phyloP scores from a whole-genome alignment of 441 rosid genomes.

The Francoa sonchifolia region DNA sequence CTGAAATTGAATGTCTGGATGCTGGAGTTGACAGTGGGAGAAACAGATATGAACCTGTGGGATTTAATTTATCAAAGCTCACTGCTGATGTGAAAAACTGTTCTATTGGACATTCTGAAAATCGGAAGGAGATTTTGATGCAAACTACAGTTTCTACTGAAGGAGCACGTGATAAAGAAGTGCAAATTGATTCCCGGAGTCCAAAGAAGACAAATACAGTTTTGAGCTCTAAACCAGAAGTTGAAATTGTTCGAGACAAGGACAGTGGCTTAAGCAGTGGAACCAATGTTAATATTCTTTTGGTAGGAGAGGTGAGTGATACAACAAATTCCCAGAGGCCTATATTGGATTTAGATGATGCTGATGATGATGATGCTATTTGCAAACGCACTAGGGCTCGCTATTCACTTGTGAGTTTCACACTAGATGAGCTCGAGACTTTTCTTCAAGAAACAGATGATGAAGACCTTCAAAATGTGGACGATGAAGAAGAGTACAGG shows the following conservation, averaged over 20 bases:
- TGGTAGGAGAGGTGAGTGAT: conserved; percentile 10
- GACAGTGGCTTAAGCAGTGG: conserved; percentile 16
- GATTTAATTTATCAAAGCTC: conserved; percentile 16
- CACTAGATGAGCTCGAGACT: conserved; percentile 96
- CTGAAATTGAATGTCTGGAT: conserved; percentile 47
- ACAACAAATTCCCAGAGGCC: conserved; percentile 13
- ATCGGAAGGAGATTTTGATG: conserved; percentile 31
- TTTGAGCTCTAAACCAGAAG: conserved; percentile 13
- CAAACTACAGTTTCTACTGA: conserved; percentile 18
- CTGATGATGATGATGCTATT: conserved; percentile 52
- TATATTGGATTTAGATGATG: conserved; percentile 16
- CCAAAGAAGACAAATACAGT: conserved; percentile 22
- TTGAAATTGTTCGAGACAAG: conserved; percentile 12
- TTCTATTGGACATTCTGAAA: conserved; percentile 28
- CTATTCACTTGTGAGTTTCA: conserved; percentile 76
- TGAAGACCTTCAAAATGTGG: conserved; percentile 72
- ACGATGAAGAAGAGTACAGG: conserved; percentile 80
- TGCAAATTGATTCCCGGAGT: conserved; percentile 4
- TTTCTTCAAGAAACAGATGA: conserved; percentile 97
- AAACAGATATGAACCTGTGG: conserved; percentile 9
- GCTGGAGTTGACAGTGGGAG: conserved; percentile 17
- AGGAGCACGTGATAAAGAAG: conserved; percentile 15
- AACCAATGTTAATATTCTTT: conserved; percentile 16
- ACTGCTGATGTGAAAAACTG: conserved; percentile 12
- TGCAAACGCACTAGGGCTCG: conserved; percentile 88